Conservation (phyloP, 495 filamentous ascomycete species). For the Trichodelitschia bisporula region DNA sequence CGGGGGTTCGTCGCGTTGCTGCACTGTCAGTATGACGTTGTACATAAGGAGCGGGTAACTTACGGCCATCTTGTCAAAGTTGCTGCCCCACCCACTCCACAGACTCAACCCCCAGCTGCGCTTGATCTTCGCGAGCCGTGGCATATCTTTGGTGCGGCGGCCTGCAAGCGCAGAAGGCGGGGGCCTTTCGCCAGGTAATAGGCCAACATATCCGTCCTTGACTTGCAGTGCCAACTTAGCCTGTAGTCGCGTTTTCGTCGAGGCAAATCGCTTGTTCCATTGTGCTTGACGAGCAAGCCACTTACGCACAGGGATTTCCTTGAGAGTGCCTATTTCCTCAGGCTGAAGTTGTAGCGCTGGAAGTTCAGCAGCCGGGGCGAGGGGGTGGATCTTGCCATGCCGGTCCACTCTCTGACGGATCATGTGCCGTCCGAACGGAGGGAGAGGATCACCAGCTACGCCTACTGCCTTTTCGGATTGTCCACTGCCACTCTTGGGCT, state of each 20-base stretch:
- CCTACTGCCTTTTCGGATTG: constrained; percentile 25
- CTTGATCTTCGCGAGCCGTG: constrained; percentile 16
- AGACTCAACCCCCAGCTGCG: constrained; percentile 53
- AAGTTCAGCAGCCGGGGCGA: constrained; percentile 37
- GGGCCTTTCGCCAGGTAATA: constrained; percentile 30
- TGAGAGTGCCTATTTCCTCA: constrained; percentile 50
- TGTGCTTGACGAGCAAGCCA: constrained; percentile 50
- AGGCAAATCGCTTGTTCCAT: constrained; percentile 51
- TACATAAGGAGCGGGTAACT: constrained; percentile 1
- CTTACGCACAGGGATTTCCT: constrained; percentile 51
- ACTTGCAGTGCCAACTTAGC: constrained; percentile 28
- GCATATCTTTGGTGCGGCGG: constrained; percentile 23
- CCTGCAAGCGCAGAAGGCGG: constrained; percentile 67
- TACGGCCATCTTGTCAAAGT: constrained; percentile 57
- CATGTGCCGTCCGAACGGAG: constrained; percentile 60
- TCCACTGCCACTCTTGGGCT: constrained; percentile 3
- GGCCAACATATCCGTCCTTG: constrained; percentile 38
- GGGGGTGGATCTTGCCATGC: constrained; percentile 40
- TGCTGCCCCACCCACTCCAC: constrained; percentile 70
- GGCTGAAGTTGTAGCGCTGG: constrained; percentile 32
- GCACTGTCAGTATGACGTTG: constrained; percentile 1
- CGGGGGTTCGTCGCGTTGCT: constrained; percentile 1
- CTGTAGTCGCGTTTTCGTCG: constrained; percentile 53
- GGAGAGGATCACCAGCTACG: constrained; percentile 59
- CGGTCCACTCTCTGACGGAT: constrained; percentile 68